Evolutionary conservation across 192 early-diverging fungal species (phyloP).

Genomic region (Coemansia sp.): DNA sequence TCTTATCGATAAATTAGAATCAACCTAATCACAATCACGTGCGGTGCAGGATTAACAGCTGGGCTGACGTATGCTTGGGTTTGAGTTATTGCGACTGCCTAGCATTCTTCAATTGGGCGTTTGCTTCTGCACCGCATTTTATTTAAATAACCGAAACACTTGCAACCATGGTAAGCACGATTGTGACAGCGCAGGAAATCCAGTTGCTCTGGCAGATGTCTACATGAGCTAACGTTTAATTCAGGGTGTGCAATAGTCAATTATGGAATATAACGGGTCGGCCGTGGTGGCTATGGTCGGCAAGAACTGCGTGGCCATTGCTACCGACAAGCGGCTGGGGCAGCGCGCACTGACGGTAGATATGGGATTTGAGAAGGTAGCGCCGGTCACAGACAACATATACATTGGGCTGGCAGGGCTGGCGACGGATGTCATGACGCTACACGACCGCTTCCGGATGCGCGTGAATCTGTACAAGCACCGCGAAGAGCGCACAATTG

Average conservation of each 20-base stretch:
- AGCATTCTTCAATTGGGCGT: background rate
- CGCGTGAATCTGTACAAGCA: conserved; percentile 96
- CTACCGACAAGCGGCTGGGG: conserved; percentile 91
- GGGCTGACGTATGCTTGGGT: conserved; percentile 11
- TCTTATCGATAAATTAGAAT: background rate
- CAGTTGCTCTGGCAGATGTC: background rate
- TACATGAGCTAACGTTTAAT: background rate
- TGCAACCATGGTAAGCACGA: conserved; percentile 17
- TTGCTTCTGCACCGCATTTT: background rate
- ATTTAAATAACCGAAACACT: background rate
- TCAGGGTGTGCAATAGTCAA: conserved; percentile 12
- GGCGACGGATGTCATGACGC: conserved; percentile 93
- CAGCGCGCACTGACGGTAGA: conserved; percentile 89
- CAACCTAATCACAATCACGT: conserved; percentile 9
- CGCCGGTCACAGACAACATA: conserved; percentile 76
- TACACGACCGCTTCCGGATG: conserved; percentile 87
- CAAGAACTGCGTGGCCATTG: conserved; percentile 98
- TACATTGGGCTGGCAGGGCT: conserved; percentile 91
- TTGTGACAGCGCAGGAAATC: background rate
- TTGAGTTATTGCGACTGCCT: background rate
- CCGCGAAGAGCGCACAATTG: conserved; percentile 92
- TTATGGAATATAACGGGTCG: conserved; percentile 64
- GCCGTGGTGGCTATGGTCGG: conserved; percentile 95
- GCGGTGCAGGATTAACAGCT: background rate
- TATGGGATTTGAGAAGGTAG: conserved; percentile 95